Evolutionary conservation across 1,284 basidiomycete genomes (phyloP).

Genomic region (Cryptococcus jaspeensis): DNA sequence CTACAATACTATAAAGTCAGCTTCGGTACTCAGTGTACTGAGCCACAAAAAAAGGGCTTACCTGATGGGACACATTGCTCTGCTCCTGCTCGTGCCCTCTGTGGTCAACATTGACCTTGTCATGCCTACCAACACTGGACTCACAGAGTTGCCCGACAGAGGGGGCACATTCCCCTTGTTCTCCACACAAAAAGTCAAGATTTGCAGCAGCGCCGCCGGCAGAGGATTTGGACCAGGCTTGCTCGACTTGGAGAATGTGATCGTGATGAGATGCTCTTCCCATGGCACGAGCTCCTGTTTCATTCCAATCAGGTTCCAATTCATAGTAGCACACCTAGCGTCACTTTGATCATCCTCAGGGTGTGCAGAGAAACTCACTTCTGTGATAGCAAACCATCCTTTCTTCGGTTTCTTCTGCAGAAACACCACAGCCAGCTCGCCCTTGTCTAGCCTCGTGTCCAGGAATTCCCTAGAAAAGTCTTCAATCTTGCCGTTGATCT

Average conservation of each 20-base stretch:
- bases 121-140: neutral
- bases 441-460: conserved; percentile 23
- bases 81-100: conserved; percentile 19
- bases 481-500: conserved; percentile 32
- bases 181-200: conserved; percentile 41
- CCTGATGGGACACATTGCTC: conserved; percentile 37
- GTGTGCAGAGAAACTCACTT: conserved; percentile 27
- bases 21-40: neutral
- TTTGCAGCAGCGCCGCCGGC: conserved; percentile 31
- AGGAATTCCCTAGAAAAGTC: conserved; percentile 31
- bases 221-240: conserved; percentile 18
- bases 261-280: conserved; percentile 48
- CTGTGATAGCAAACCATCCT: conserved; percentile 49
- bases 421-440: conserved; percentile 45
- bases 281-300: conserved; percentile 44
- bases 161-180: conserved; percentile 40
- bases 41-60: conserved; percentile 3
- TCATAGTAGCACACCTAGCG: neutral
- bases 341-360: neutral
- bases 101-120: neutral
- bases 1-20: conserved; percentile 9
- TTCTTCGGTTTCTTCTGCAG: conserved; percentile 44
- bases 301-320: neutral
- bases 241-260: conserved; percentile 14
- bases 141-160: conserved; percentile 26